phyloP scores from a whole-genome alignment of 1,139 yeast species.

The Pneumocystis jirovecii region DNA sequence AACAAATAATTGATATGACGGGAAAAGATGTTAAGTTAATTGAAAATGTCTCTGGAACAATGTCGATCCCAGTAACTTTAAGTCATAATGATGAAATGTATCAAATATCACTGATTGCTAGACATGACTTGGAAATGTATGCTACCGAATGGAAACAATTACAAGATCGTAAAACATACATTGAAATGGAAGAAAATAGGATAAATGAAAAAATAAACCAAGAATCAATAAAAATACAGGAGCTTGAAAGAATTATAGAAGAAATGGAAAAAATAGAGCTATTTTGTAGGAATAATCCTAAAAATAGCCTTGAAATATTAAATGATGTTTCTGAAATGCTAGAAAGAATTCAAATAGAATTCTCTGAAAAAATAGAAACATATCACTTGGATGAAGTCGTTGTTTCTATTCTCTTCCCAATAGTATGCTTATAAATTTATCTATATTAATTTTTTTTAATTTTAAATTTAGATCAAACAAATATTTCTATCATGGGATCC shows the following conservation, averaged over 20 bases:
- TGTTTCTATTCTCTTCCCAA: conserved; percentile 22
- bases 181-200: conserved; percentile 17
- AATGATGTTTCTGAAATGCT: conserved; percentile 14
- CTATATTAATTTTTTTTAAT: neutral
- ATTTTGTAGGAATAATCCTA: neutral
- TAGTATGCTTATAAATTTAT: neutral
- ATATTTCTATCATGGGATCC: conserved; percentile 29
- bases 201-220: conserved; percentile 16
- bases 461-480: conserved; percentile 11
- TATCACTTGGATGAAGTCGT: conserved; percentile 21
- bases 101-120: conserved; percentile 18
- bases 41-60: conserved; percentile 4
- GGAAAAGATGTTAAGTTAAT: conserved; percentile 13
- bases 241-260: conserved; percentile 8
- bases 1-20: conserved; percentile 23
- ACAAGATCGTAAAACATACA: conserved; percentile 17
- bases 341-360: conserved; percentile 19
- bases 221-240: conserved; percentile 12
- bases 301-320: conserved; percentile 6
- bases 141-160: conserved; percentile 21
- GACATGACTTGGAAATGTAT: conserved; percentile 19
- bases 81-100: conserved; percentile 5
- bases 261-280: conserved; percentile 1
- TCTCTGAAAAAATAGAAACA: conserved; percentile 15
- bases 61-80: conserved; percentile 5